phyloP scores from a whole-genome alignment of 495 filamentous ascomycete genomes.

The Hypoxylon crocopeplum region DNA sequence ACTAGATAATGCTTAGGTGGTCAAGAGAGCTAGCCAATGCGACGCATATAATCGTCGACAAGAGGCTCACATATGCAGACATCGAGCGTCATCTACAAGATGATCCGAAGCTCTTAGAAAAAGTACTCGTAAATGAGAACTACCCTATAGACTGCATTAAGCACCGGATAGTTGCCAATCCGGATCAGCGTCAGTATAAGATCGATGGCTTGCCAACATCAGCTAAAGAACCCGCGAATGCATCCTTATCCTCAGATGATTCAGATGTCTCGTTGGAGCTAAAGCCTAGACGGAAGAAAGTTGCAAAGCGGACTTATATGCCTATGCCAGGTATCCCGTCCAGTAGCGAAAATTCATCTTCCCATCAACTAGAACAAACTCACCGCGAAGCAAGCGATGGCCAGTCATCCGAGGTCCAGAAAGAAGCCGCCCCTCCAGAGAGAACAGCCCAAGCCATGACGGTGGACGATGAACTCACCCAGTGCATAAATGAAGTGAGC shows the following conservation, averaged over 20 bases:
- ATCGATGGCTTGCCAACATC: constrained; percentile 49
- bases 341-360: constrained; percentile 15
- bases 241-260: constrained; percentile 10
- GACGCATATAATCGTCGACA: constrained; percentile 85
- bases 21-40: constrained; percentile 44
- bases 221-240: not conserved
- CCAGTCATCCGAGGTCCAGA: not conserved
- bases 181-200: constrained; percentile 64
- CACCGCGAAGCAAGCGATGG: not conserved
- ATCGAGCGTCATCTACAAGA: constrained; percentile 54
- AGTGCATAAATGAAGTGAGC: constrained; percentile 28
- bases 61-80: constrained; percentile 66
- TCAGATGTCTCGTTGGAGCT: constrained; percentile 38
- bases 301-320: not conserved
- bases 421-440: not conserved
- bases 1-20: constrained; percentile 38
- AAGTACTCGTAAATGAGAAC: constrained; percentile 72
- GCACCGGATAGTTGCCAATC: constrained; percentile 63
- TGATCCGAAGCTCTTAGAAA: constrained; percentile 12
- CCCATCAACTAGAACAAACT: constrained; percentile 10
- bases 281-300: constrained; percentile 33
- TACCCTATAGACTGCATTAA: constrained; percentile 83
- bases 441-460: not conserved
- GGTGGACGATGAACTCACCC: constrained; percentile 30
- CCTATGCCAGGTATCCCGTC: constrained; percentile 10